Percentiles rank a stretch among this genome's conserved stretches.
These are phyloP conservation scores for Cyanidium caldarium DNA, from an alignment of 23 red algal species.

Conservation along the genomic window DNA sequence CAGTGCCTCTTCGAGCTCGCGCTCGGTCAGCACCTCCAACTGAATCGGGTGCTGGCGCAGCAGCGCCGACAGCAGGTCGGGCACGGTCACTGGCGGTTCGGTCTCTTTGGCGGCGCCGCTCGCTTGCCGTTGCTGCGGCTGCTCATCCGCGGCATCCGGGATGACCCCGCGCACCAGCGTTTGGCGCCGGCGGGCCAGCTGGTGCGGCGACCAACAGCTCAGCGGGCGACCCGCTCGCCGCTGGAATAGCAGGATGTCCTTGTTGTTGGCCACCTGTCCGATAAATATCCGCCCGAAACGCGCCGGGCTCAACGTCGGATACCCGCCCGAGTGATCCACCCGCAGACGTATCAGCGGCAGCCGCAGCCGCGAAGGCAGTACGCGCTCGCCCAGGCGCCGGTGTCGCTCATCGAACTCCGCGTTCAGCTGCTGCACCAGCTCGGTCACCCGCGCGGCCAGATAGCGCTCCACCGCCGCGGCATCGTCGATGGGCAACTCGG, in stretches of 20 bases:
- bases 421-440: conserved; percentile 17
- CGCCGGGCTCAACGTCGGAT: conserved; percentile 30
- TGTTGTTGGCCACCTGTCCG: conserved; percentile 35
- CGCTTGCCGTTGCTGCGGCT: neutral
- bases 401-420: conserved; percentile 35
- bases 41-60: conserved; percentile 21
- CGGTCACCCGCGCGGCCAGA: conserved; percentile 15
- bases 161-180: neutral
- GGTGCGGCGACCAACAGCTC: neutral
- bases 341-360: conserved; percentile 68
- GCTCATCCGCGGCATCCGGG: neutral
- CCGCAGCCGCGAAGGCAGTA: conserved; percentile 5
- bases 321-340: conserved; percentile 53
- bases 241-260: conserved; percentile 57
- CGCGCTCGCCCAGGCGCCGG: neutral
- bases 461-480: conserved; percentile 19
- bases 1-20: conserved; percentile 33
- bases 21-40: conserved; percentile 42
- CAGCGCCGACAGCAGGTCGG: conserved; percentile 35
- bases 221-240: neutral
- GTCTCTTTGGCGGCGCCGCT: neutral
- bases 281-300: conserved; percentile 74
- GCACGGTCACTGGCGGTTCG: conserved; percentile 2
- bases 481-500: conserved; percentile 3
- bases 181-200: neutral